Conservation (phyloP, 768 basidiomycete species). For the Pleurotus djamor region DNA sequence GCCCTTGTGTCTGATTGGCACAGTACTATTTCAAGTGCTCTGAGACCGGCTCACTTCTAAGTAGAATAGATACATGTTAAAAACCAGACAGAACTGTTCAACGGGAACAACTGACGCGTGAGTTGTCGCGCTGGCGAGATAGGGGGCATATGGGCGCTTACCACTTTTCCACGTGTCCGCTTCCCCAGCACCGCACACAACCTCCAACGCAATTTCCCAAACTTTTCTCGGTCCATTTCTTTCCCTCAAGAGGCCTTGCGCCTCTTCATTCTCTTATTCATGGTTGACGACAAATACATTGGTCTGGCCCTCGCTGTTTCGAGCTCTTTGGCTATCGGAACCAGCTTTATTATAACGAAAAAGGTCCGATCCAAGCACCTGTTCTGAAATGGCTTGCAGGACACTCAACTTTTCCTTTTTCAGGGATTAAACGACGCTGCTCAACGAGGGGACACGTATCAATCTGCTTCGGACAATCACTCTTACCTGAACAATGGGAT, state of each 20-base stretch:
- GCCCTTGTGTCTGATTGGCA: no score
- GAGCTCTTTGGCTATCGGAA: conserved; percentile 85
- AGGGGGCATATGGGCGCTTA: no score
- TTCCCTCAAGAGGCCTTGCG: no score
- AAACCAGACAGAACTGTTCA: no score
- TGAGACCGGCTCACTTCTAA: no score
- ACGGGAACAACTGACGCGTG: no score
- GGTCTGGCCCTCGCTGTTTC: conserved; percentile 88
- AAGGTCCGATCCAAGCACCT: conserved; percentile 53
- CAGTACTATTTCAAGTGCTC: no score
- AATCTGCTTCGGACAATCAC: conserved; percentile 76
- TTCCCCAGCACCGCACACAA: no score
- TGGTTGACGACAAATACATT: conserved; percentile 95
- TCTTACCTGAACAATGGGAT: conserved; percentile 88
- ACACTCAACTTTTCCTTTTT: neutral
- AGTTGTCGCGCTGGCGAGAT: no score
- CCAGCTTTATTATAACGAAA: conserved; percentile 98
- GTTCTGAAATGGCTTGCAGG: neutral
- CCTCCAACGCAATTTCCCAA: neutral
- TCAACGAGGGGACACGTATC: conserved; percentile 41
- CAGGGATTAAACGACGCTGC: conserved; percentile 91
- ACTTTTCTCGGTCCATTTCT: no score
- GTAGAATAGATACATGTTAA: no score
- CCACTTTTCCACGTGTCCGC: no score
- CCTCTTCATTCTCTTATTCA: conserved; percentile 22